Percentiles rank a stretch among this genome's conserved stretches.
phyloP scores from a whole-genome alignment of 2,329 filamentous ascomycete genomes.

The Magnaporthiopsis incrustans region DNA sequence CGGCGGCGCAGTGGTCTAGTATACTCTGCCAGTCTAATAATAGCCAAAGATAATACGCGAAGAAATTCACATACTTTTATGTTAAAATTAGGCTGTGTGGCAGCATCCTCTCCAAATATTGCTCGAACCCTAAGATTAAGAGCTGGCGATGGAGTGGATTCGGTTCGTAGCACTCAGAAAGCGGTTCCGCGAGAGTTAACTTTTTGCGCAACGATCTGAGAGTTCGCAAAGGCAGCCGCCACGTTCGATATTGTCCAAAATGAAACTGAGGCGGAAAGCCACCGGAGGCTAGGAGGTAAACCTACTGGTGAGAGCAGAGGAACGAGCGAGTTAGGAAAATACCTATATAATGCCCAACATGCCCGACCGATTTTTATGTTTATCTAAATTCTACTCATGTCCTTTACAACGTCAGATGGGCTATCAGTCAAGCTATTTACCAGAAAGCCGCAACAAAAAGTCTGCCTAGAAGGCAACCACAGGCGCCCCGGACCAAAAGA shows the following conservation, averaged over 20 bases:
- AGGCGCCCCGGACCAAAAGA: not conserved
- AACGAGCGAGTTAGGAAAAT: too few relatives aligned
- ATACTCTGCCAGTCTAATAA: not conserved
- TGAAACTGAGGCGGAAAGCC: not conserved
- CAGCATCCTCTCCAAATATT: not conserved
- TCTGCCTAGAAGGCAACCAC: too few relatives aligned
- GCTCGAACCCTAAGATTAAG: not conserved
- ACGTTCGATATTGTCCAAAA: not conserved
- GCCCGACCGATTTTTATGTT: not conserved
- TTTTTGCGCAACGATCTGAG: too few relatives aligned
- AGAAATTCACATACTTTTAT: constrained; percentile 1
- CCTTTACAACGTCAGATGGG: not conserved
- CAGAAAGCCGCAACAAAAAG: too few relatives aligned
- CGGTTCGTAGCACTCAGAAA: too few relatives aligned
- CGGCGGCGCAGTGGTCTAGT: not conserved
- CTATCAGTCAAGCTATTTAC: not conserved
- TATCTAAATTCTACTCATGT: not conserved
- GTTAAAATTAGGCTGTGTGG: not conserved
- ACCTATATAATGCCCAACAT: not conserved
- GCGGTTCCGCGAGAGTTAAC: too few relatives aligned
- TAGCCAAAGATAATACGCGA: not conserved
- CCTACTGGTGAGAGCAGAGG: too few relatives aligned
- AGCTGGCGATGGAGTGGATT: not conserved
- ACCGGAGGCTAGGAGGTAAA: not conserved
- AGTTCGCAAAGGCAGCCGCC: not conserved